A percentile compares a stretch with the other conserved stretches of the same genome.
Evolutionary conservation across 2,329 filamentous ascomycete genomes (phyloP).

Genomic region (Hyphodiscus sp.): DNA sequence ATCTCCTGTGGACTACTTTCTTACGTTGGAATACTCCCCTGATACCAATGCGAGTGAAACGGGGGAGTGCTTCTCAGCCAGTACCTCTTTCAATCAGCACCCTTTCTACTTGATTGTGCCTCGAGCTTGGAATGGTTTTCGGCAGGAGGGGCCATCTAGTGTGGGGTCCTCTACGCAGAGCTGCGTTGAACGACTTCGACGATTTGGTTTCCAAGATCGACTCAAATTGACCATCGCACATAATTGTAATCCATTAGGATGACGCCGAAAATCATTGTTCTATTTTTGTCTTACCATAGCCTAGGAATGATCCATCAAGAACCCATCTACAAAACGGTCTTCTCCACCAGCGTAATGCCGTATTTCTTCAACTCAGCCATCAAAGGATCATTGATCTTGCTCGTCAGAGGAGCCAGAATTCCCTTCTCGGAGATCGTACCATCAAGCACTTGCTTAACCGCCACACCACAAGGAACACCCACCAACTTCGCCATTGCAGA

Average conservation of each 20-base stretch:
- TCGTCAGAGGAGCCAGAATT: conserved; percentile 69
- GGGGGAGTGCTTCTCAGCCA: neutral
- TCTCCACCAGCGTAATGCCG: conserved; percentile 66
- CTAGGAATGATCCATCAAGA: neutral
- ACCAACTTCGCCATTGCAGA: conserved; percentile 79
- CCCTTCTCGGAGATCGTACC: conserved; percentile 67
- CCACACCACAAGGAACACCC: conserved; percentile 67
- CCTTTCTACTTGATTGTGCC: neutral
- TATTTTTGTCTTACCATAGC: neutral
- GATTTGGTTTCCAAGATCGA: no score
- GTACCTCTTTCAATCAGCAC: neutral
- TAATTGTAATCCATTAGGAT: no score
- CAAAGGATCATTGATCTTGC: conserved; percentile 64
- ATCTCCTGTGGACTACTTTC: no score
- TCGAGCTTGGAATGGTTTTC: neutral
- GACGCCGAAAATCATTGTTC: neutral
- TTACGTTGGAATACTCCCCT: neutral
- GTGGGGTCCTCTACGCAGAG: no score
- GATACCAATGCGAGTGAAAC: neutral
- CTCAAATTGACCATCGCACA: no score
- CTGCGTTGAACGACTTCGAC: no score
- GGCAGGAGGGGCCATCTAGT: neutral
- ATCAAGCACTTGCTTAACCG: conserved; percentile 71
- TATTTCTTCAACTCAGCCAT: conserved; percentile 74
- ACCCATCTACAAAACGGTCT: conserved; percentile 41